phyloP scores from a whole-genome alignment of 2,329 filamentous ascomycete species.

The Penicillium griseofulvum region DNA sequence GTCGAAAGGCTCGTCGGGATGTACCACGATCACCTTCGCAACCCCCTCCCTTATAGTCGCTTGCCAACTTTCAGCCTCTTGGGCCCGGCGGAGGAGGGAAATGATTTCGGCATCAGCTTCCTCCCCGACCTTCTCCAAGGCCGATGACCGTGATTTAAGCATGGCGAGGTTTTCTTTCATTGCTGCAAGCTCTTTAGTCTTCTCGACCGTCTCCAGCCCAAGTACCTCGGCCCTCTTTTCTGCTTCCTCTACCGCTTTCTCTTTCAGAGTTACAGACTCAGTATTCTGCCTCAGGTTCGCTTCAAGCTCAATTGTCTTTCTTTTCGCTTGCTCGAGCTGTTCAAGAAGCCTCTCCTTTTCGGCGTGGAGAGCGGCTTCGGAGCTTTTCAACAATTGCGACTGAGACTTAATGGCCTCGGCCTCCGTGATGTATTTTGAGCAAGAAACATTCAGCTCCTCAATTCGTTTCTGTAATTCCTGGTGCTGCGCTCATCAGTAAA shows the following conservation, averaged over 20 bases:
- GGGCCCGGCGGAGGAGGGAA: slow-evolving; percentile 23
- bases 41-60: slow-evolving; percentile 23
- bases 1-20: slow-evolving; percentile 16
- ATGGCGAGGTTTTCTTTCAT: slow-evolving; percentile 11
- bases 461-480: slow-evolving; percentile 21
- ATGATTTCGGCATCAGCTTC: slow-evolving; percentile 27
- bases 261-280: slow-evolving; percentile 4
- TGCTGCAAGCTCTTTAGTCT: slow-evolving; percentile 30
- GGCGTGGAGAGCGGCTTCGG: slow-evolving; percentile 15
- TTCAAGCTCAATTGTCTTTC: slow-evolving; percentile 24
- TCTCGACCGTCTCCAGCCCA: slow-evolving; percentile 17
- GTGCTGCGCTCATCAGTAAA: slow-evolving; percentile 22
- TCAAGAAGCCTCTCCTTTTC: slow-evolving; percentile 19
- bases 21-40: slow-evolving; percentile 13
- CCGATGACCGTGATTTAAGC: slow-evolving; percentile 13
- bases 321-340: slow-evolving; percentile 21
- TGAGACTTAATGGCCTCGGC: slow-evolving; percentile 17
- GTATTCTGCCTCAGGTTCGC: slow-evolving; percentile 4
- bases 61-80: slow-evolving; percentile 26
- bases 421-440: slow-evolving; percentile 10
- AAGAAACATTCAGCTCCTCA: slow-evolving; percentile 13
- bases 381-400: slow-evolving; percentile 21
- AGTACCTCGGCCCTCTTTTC: slow-evolving; percentile 16
- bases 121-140: slow-evolving; percentile 19
- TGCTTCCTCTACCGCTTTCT: slow-evolving; percentile 5